Conservation (phyloP, 306 rosid genomes). For the Corylus heterophylla region DNA sequence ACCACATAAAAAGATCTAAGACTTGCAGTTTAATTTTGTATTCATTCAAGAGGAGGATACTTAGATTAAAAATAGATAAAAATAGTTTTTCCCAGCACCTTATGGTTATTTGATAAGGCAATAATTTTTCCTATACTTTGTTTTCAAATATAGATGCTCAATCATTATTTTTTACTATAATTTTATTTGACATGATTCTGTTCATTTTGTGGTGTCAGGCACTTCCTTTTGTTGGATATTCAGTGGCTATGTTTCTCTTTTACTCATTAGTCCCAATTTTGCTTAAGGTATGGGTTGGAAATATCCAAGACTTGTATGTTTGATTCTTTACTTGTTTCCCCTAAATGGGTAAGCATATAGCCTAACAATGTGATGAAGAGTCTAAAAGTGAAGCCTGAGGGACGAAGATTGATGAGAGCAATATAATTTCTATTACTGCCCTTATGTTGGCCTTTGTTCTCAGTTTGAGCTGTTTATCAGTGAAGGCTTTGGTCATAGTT, state of each 20-base stretch:
- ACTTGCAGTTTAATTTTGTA: not conserved
- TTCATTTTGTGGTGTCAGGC: conserved; percentile 59
- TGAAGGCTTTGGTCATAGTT: not conserved
- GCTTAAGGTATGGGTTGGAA: conserved; percentile 67
- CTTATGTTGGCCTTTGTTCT: not conserved
- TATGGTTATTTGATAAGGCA: not conserved
- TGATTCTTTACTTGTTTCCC: not conserved
- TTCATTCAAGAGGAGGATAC: conserved; percentile 1
- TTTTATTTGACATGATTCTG: conserved; percentile 5
- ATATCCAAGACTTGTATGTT: conserved; percentile 6
- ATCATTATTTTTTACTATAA: not conserved
- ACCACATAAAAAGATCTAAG: not conserved
- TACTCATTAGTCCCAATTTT: conserved; percentile 86
- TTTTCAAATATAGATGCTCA: not conserved
- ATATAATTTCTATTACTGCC: not conserved
- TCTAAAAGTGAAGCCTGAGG: conserved; percentile 4
- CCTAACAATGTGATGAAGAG: not conserved
- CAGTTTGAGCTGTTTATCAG: not conserved
- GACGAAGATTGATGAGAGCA: not conserved
- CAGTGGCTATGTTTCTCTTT: conserved; percentile 87
- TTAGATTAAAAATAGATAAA: not conserved
- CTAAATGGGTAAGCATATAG: not conserved
- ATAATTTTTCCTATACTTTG: not conserved
- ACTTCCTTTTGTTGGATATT: conserved; percentile 83
- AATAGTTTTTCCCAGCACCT: not conserved